These are phyloP conservation scores for Priceomyces melissophilus DNA, from an alignment of 805 yeast genomes.

Conservation along the genomic window DNA sequence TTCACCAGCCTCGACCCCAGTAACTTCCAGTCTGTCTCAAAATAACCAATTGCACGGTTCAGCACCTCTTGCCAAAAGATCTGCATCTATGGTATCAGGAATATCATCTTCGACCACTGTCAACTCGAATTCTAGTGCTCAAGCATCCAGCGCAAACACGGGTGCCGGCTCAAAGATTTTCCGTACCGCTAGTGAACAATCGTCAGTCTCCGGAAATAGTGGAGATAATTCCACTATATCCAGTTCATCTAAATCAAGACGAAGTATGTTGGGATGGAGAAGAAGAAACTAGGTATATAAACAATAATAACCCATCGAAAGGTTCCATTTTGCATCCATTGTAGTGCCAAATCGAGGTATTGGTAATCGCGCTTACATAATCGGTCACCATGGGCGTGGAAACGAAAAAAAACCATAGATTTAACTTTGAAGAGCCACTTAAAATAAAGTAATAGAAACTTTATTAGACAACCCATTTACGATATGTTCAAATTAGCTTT, in stretches of 20 bases:
- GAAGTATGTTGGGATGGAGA: constrained; percentile 30
- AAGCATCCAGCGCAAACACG: constrained; percentile 1
- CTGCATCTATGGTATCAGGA: too few relatives aligned
- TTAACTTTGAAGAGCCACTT: constrained; percentile 14
- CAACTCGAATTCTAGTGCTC: background rate
- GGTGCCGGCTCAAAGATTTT: constrained; percentile 8
- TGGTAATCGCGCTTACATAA: constrained; percentile 1
- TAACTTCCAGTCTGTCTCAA: constrained; percentile 22
- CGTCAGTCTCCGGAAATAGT: constrained; percentile 3
- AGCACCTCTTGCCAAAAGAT: too few relatives aligned
- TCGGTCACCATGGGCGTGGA: background rate
- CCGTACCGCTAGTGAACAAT: constrained; percentile 3
- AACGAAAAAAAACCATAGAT: background rate
- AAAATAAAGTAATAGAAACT: background rate
- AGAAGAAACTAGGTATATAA: background rate
- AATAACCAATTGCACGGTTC: too few relatives aligned
- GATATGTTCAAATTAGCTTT: constrained; percentile 54
- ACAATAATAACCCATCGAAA: background rate
- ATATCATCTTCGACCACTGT: too few relatives aligned
- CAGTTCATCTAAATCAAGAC: constrained; percentile 10
- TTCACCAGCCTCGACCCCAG: constrained; percentile 20
- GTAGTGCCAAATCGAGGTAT: background rate
- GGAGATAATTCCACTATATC: constrained; percentile 4
- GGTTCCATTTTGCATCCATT: constrained; percentile 1
- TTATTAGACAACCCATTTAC: background rate